These are phyloP conservation scores for Colletotrichum cuscutae DNA, from an alignment of 2,329 filamentous ascomycete genomes.

Conservation along the genomic window DNA sequence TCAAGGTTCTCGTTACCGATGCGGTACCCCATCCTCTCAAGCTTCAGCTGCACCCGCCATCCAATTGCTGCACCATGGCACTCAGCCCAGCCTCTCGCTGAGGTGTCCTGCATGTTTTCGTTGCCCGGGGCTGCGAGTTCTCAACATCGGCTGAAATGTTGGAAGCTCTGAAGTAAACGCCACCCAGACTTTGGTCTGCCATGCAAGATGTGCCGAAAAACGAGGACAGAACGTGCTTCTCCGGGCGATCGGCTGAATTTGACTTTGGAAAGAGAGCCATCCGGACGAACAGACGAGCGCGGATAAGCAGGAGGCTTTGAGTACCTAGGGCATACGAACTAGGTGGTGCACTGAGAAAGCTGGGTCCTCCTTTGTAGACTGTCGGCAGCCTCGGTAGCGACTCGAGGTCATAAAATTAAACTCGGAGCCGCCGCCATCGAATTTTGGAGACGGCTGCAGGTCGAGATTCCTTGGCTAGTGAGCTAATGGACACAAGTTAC, in stretches of 20 bases:
- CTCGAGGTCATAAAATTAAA: slow-evolving; percentile 10
- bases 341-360: slow-evolving; percentile 3
- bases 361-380: slow-evolving; percentile 5
- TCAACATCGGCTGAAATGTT: slow-evolving; percentile 11
- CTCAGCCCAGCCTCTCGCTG: slow-evolving; percentile 21
- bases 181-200: slow-evolving; percentile 10
- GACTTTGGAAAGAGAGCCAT: not conserved
- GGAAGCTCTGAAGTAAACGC: not conserved
- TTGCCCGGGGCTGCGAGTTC: not conserved
- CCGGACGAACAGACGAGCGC: slow-evolving; percentile 38
- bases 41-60: not conserved
- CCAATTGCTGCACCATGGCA: slow-evolving; percentile 4
- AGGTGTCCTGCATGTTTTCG: slow-evolving; percentile 2
- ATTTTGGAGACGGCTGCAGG: not conserved
- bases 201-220: not conserved
- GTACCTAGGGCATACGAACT: not conserved
- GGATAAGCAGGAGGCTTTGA: not conserved
- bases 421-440: slow-evolving; percentile 15
- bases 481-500: not conserved
- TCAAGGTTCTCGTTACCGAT: slow-evolving; percentile 19
- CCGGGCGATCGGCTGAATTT: not conserved
- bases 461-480: not conserved
- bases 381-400: slow-evolving; percentile 26
- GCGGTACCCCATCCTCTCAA: not conserved
- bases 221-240: slow-evolving; percentile 1